Base-by-base conservation (phyloP, 2,329 filamentous ascomycete genomes). In the Paraconiothyrium sp. region DNA sequence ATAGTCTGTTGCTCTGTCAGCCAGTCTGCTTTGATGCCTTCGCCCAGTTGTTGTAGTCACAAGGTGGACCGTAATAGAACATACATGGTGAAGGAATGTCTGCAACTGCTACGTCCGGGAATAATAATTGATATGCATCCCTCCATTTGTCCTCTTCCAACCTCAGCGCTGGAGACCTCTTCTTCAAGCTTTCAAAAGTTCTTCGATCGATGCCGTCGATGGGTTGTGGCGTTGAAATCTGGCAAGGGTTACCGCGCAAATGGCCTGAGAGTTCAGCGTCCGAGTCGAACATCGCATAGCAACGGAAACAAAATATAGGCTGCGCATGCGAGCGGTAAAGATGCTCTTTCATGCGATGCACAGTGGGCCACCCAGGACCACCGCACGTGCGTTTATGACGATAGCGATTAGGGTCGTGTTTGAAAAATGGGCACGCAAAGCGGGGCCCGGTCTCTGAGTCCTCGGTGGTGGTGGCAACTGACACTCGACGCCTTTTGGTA, bases 311-410 rank as follows among this genome's bases (percentile, higher is more conserved):
- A 63, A 72, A 76, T 39, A 76, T 74, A 0, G 75, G 68, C 6
- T 79, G 75, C 0, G 74, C 67, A 59, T 82, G 80, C 6, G 77
- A 74, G 3, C 77, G 76, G 41, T 81, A 80, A 0, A 82, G 62
- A 56, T 81, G 80, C 41, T 80, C 79, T 70, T 82, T 82, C 67
- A 81, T 76, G 0, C 79, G 72, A 55, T 80, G 78, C 0, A 80
- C 77, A 7, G 73, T 78, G 1, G 74, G 76, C 73, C 78, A 81
- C 1, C 78, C 77, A 0, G 76, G 78, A 0, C 76, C 75, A 14
- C 76, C 75, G 63, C 79, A 82, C 0, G 74, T 74, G 1, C 76
- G 69, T n/a, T 72, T 67, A 30, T 73, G 71, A 43, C 70, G 73
- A 58, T 80, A 80, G 22, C 73, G 73, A 8, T 71, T 66, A 0